Evolutionary conservation across 2,329 filamentous ascomycete genomes (phyloP).

Genomic region (Zarea fungicola): DNA sequence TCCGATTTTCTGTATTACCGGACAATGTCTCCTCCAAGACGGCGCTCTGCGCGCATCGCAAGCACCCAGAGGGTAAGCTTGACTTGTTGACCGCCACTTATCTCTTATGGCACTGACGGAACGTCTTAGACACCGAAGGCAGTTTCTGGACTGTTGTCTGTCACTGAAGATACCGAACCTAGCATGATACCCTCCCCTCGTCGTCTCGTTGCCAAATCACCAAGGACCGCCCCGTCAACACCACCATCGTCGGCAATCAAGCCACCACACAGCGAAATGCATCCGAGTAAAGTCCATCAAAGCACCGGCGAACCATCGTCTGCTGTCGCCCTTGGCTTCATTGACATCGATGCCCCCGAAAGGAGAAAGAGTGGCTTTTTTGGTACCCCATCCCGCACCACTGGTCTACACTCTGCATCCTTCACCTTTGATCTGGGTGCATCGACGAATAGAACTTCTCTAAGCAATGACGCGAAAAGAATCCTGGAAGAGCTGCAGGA

Average conservation of each 20-base stretch:
- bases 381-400: constrained; percentile 59
- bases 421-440: constrained; percentile 61
- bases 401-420: constrained; percentile 49
- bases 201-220: constrained; percentile 1
- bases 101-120: background rate
- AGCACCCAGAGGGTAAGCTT: constrained; percentile 31
- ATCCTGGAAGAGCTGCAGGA: constrained; percentile 65
- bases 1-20: constrained; percentile 17
- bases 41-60: constrained; percentile 41
- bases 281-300: constrained; percentile 75
- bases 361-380: constrained; percentile 42
- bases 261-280: constrained; percentile 78
- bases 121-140: constrained; percentile 24
- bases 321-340: constrained; percentile 76
- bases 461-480: constrained; percentile 56
- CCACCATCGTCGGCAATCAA: constrained; percentile 64
- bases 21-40: constrained; percentile 37
- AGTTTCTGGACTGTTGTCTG: constrained; percentile 32
- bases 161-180: constrained; percentile 39
- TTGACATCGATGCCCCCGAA: constrained; percentile 59
- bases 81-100: constrained; percentile 15
- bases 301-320: constrained; percentile 75
- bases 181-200: background rate
- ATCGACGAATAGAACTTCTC: constrained; percentile 39
- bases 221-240: constrained; percentile 35